These are phyloP conservation scores for Litchi chinensis DNA, from an alignment of 345 rosid species.

Conservation along the genomic window DNA sequence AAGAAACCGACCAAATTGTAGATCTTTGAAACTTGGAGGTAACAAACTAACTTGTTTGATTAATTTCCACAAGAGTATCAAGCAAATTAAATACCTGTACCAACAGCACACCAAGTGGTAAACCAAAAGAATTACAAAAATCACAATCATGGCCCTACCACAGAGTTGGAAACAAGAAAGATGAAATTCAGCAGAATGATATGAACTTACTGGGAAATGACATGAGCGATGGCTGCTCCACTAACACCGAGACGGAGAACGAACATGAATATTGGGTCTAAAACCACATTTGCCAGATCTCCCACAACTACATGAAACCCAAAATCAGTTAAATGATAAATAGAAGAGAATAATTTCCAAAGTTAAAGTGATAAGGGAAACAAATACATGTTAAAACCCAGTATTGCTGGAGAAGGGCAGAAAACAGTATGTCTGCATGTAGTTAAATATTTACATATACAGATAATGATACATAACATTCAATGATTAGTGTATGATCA, in stretches of 20 bases:
- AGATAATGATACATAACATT: not conserved
- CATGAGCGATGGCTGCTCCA: constrained; percentile 97
- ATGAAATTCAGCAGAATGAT: constrained; percentile 3
- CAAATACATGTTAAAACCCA: not conserved
- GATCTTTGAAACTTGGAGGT: constrained; percentile 38
- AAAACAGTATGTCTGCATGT: not conserved
- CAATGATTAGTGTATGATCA: not conserved
- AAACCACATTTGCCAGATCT: constrained; percentile 64
- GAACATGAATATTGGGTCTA: constrained; percentile 88
- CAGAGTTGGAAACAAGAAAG: not conserved
- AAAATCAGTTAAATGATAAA: not conserved
- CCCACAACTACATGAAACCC: constrained; percentile 53
- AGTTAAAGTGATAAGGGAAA: not conserved
- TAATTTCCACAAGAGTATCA: constrained; percentile 41
- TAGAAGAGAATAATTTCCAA: not conserved
- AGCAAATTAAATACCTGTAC: constrained; percentile 38
- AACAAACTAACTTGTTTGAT: constrained; percentile 33
- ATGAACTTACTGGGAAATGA: constrained; percentile 79
- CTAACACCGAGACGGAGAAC: constrained; percentile 67
- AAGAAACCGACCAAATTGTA: constrained; percentile 42
- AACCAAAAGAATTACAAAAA: not conserved
- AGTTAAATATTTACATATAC: not conserved
- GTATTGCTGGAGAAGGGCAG: no score
- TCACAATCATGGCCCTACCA: not conserved
- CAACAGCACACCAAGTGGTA: not conserved